Conservation (phyloP, 345 rosid species). For the Camelina laxa region DNA sequence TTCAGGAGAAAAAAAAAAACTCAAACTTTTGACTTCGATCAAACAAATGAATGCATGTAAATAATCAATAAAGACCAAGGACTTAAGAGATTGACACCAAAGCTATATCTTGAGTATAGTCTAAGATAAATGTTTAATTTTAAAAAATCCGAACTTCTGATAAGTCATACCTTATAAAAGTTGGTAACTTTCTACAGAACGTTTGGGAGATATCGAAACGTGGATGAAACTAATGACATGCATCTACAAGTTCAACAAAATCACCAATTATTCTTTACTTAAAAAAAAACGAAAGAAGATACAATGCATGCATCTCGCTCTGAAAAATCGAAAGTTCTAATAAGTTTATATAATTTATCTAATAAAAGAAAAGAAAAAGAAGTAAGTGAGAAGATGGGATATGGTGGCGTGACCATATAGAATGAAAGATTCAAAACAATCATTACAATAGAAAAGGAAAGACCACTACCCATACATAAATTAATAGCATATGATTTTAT, state of each 20-base stretch:
- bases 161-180: background rate
- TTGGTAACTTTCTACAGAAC: background rate
- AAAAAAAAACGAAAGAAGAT: background rate
- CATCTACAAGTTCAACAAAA: background rate
- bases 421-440: slow-evolving; percentile 39
- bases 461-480: slow-evolving; percentile 17
- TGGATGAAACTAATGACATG: background rate
- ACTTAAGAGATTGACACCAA: background rate
- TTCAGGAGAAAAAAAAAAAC: background rate
- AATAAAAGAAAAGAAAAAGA: slow-evolving; percentile 26
- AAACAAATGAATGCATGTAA: background rate
- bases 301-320: slow-evolving; percentile 41
- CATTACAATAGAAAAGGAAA: slow-evolving; percentile 32
- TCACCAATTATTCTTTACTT: background rate
- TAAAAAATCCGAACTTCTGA: background rate
- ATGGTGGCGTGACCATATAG: slow-evolving; percentile 22
- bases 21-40: background rate
- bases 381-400: slow-evolving; percentile 5
- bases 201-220: background rate
- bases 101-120: background rate
- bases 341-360: background rate
- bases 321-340: slow-evolving; percentile 29
- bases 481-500: background rate
- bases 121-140: background rate
- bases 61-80: background rate